Conservation (phyloP, 352 stramenopile species). For the Phytopythium chamaehyphon region DNA sequence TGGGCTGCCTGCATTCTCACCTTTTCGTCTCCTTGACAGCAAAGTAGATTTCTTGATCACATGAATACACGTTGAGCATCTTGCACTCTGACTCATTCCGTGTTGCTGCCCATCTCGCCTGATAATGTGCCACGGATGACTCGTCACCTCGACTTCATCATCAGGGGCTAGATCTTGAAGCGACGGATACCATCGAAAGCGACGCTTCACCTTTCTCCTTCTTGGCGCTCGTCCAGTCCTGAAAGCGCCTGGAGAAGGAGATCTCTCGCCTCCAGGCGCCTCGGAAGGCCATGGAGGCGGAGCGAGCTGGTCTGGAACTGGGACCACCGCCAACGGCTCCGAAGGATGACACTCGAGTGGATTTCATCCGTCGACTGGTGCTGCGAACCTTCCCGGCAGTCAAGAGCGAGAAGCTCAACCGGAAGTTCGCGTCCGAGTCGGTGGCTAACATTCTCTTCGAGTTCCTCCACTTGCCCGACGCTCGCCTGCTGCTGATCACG, state of each 20-base stretch:
- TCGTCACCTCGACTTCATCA: no score
- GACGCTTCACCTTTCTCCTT: no score
- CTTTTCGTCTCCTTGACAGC: neutral
- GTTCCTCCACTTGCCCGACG: conserved; percentile 61
- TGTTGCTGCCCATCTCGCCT: no score
- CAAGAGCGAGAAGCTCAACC: conserved; percentile 50
- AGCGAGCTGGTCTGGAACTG: conserved; percentile 4
- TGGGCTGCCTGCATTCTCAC: neutral
- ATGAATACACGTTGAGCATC: no score
- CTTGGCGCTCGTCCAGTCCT: no score
- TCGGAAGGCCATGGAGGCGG: conserved; percentile 5
- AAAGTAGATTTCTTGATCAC: no score
- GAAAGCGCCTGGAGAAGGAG: no score
- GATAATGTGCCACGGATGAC: no score
- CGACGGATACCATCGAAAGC: no score
- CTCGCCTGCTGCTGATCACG: conserved; percentile 63
- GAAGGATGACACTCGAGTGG: conserved; percentile 55
- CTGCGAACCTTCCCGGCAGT: conserved; percentile 63
- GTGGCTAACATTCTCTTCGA: conserved; percentile 65
- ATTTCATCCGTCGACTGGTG: conserved; percentile 63
- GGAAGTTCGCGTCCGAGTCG: conserved; percentile 55
- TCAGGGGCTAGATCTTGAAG: no score
- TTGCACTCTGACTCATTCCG: no score
- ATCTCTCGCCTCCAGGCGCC: no score
- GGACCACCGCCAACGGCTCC: conserved; percentile 7